These are phyloP conservation scores for Laburnicola sp. DNA, from an alignment of 2,329 filamentous ascomycete species.

Conservation along the genomic window DNA sequence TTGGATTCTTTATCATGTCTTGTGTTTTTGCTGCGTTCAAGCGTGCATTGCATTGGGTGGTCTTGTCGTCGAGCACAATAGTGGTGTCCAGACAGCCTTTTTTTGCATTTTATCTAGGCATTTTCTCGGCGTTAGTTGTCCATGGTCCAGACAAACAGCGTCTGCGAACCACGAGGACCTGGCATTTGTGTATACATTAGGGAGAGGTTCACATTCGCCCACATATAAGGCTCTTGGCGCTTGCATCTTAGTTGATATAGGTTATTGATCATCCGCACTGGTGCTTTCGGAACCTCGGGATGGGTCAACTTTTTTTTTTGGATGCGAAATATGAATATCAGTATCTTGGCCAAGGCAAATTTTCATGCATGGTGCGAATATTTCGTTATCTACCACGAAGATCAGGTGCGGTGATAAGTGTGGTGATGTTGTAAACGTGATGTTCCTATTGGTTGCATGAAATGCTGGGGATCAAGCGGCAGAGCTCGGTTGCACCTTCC, in stretches of 20 bases:
- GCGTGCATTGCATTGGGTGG: conserved; percentile 43
- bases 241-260: conserved; percentile 3
- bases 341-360: not conserved
- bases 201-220: not conserved
- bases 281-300: not conserved
- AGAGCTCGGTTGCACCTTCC: too few relatives aligned
- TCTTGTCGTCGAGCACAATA: conserved; percentile 18
- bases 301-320: not conserved
- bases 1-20: conserved; percentile 11
- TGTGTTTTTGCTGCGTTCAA: conserved; percentile 38
- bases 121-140: conserved; percentile 9
- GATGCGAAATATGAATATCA: not conserved
- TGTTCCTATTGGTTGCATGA: not conserved
- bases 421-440: not conserved
- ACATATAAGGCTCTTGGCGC: not conserved
- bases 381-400: not conserved
- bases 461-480: too few relatives aligned
- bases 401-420: not conserved
- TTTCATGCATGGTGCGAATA: not conserved
- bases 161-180: not conserved
- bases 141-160: not conserved
- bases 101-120: conserved; percentile 22
- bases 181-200: not conserved
- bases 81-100: conserved; percentile 17
- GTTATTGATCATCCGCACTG: not conserved